Percentiles rank a stretch among this genome's conserved stretches.
phyloP scores from a whole-genome alignment of 805 yeast genomes.

The Ogataea henricii region DNA sequence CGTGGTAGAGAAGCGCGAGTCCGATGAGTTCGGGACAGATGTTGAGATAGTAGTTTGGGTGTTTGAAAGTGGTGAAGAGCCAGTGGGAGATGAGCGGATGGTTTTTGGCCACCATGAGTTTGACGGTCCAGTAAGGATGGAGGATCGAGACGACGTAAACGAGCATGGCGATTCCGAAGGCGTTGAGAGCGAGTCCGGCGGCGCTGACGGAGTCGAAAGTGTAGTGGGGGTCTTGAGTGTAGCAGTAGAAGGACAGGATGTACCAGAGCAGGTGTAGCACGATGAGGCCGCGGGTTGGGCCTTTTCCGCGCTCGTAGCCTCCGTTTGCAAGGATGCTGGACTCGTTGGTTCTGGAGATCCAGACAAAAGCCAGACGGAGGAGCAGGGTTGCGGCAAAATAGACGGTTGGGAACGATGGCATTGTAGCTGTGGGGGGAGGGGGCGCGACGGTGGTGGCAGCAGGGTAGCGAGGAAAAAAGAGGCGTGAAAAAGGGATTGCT shows the following conservation, averaged over 20 bases:
- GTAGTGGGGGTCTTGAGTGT: neutral
- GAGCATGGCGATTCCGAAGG: constrained; percentile 15
- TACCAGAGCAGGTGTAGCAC: constrained; percentile 14
- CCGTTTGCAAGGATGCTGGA: constrained; percentile 11
- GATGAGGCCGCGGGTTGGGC: constrained; percentile 5
- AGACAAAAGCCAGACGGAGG: constrained; percentile 7
- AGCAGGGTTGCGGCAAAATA: constrained; percentile 6
- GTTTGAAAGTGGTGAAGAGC: constrained; percentile 14
- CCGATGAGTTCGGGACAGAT: constrained; percentile 18
- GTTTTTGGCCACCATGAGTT: constrained; percentile 19
- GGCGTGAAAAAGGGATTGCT: too few relatives aligned
- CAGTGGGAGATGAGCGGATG: constrained; percentile 20
- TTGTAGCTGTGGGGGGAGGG: too few relatives aligned
- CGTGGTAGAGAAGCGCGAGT: constrained; percentile 12
- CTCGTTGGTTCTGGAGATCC: constrained; percentile 15
- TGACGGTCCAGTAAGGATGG: constrained; percentile 19
- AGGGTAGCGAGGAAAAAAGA: too few relatives aligned
- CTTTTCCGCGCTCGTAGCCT: constrained; percentile 17
- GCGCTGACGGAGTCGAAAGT: constrained; percentile 6
- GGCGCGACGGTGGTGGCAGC: neutral
- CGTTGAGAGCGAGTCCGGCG: constrained; percentile 9
- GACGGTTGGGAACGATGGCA: neutral
- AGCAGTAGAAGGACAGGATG: constrained; percentile 2
- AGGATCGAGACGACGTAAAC: constrained; percentile 11
- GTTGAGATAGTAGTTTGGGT: constrained; percentile 19